Evolutionary conservation across 495 filamentous ascomycete species (phyloP).

Genomic region (Penicillium mononematosum): DNA sequence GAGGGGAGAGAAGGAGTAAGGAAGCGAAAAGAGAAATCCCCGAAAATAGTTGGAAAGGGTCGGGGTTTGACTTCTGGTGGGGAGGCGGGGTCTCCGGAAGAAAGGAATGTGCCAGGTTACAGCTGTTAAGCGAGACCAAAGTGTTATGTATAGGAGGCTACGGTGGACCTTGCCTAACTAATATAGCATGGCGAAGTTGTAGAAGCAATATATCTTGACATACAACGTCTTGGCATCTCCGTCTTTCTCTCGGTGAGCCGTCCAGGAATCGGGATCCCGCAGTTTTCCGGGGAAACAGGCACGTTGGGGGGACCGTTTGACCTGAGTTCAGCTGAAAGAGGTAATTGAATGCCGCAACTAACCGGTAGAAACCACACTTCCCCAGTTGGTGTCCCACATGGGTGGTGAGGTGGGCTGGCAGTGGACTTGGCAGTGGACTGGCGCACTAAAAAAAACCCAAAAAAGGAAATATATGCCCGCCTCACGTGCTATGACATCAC

Average conservation of each 20-base stretch:
- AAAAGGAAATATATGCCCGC: constrained; percentile 1
- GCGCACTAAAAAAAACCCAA: background rate
- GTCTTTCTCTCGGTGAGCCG: constrained; percentile 28
- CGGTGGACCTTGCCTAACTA: background rate
- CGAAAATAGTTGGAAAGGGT: constrained; percentile 1
- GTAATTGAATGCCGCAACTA: background rate
- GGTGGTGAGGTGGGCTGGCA: background rate
- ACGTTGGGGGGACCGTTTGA: background rate
- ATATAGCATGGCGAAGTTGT: background rate
- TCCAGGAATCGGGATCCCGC: constrained; percentile 31
- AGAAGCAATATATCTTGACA: background rate
- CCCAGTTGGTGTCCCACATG: background rate
- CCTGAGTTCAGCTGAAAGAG: background rate
- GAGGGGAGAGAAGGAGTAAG: constrained; percentile 4
- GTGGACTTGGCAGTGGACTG: too few relatives aligned
- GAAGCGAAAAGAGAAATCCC: constrained; percentile 8
- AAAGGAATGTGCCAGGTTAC: constrained; percentile 3
- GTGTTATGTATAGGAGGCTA: background rate
- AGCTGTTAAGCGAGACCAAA: constrained; percentile 3
- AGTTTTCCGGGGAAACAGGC: constrained; percentile 10
- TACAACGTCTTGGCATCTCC: constrained; percentile 11
- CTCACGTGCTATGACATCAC: background rate
- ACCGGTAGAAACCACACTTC: background rate
- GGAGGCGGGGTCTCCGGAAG: constrained; percentile 21
- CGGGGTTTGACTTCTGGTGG: constrained; percentile 9